Percentiles rank a stretch among this genome's conserved stretches.
Conservation (phyloP, 148 eudicot species). For the Pharnaceum exiguum region DNA sequence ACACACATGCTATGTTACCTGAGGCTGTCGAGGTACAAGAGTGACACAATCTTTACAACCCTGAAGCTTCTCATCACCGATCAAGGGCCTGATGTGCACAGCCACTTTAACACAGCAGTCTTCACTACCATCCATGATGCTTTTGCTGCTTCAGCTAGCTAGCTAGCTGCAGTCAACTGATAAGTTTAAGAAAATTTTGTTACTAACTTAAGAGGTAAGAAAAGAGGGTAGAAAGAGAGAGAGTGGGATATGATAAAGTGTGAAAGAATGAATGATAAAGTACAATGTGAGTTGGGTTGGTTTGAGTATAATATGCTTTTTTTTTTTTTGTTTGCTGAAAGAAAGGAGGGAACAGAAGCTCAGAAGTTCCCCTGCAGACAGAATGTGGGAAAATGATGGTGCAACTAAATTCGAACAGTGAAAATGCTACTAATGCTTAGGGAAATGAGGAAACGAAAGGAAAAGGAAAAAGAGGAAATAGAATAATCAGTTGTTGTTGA, state of each 20-base stretch:
- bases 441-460: conserved; percentile 6
- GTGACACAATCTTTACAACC: conserved; percentile 92
- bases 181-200: conserved; percentile 13
- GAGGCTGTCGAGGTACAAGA: conserved; percentile 71
- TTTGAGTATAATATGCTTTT: too few relatives aligned
- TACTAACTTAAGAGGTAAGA: background rate
- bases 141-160: too few relatives aligned
- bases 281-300: too few relatives aligned
- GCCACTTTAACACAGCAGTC: conserved; percentile 95
- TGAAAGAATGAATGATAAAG: too few relatives aligned
- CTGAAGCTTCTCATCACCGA: conserved; percentile 85
- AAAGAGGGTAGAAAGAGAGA: background rate
- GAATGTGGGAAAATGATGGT: conserved; percentile 16
- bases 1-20: conserved; percentile 47
- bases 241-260: too few relatives aligned
- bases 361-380: background rate
- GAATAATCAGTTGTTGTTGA: conserved; percentile 26
- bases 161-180: too few relatives aligned
- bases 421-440: too few relatives aligned
- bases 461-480: conserved; percentile 8
- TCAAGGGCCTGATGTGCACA: conserved; percentile 81
- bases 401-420: conserved; percentile 15
- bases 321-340: too few relatives aligned
- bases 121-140: conserved; percentile 37
- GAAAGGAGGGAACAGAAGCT: too few relatives aligned